Evolutionary conservation across 495 filamentous ascomycete genomes (phyloP).

Genomic region (Penicillium goetzii): DNA sequence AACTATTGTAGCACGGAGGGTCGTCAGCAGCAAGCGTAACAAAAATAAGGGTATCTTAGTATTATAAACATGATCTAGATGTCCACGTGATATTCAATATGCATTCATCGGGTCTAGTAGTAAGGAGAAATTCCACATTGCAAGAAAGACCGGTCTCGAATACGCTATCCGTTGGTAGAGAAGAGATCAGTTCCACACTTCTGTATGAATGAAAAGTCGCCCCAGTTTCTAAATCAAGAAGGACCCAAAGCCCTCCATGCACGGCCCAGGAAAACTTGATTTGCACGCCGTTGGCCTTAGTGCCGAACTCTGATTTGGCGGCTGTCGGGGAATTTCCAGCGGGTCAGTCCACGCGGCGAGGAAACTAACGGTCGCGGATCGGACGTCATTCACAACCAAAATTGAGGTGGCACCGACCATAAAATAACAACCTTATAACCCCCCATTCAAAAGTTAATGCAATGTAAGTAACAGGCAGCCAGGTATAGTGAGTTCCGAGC

Average conservation of each 20-base stretch:
- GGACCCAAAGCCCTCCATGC: background rate
- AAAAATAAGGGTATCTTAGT: no score
- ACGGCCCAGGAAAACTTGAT: constrained; percentile 22
- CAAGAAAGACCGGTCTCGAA: background rate
- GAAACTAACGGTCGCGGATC: constrained; percentile 17
- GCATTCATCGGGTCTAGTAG: background rate
- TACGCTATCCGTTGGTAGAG: no score
- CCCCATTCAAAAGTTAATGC: background rate
- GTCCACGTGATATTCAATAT: background rate
- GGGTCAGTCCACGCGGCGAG: constrained; percentile 15
- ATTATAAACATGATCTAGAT: no score
- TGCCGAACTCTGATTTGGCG: constrained; percentile 14
- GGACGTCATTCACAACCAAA: constrained; percentile 9
- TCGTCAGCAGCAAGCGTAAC: no score
- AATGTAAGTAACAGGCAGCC: background rate
- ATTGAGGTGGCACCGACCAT: background rate
- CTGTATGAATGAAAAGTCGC: background rate
- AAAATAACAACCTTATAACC: background rate
- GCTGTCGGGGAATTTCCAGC: constrained; percentile 20
- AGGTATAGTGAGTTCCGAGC: background rate
- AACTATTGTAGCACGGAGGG: no score
- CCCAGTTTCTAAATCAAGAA: constrained; percentile 10
- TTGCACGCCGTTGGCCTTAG: constrained; percentile 19
- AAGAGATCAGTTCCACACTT: background rate
- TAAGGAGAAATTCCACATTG: background rate